phyloP scores from a whole-genome alignment of 1,284 basidiomycete species.

The Irpex sp. region DNA sequence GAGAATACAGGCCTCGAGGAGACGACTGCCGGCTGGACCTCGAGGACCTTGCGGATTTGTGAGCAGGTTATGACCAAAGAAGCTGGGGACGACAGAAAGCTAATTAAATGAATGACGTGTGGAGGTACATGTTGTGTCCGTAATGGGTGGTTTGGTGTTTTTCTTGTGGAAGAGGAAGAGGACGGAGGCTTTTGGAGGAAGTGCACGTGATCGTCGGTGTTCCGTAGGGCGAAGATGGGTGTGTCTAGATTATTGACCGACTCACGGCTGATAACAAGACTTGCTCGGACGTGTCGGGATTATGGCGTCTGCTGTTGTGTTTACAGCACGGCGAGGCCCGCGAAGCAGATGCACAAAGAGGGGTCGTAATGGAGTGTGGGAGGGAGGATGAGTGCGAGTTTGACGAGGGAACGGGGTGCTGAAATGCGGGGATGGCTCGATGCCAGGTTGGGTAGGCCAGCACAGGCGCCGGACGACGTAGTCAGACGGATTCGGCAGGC shows the following conservation, averaged over 20 bases:
- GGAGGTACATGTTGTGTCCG: no score
- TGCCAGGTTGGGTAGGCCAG: not conserved
- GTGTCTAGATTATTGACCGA: not conserved
- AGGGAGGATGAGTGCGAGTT: not conserved
- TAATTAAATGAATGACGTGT: no score
- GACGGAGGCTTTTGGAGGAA: not conserved
- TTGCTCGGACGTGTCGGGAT: not conserved
- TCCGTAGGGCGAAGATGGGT: not conserved
- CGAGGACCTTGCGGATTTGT: not conserved
- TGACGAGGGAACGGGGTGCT: not conserved
- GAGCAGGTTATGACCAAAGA: not conserved
- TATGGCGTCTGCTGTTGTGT: not conserved
- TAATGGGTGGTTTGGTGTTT: no score
- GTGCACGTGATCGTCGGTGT: not conserved
- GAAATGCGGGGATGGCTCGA: not conserved
- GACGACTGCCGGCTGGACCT: not conserved
- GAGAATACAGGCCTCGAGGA: not conserved
- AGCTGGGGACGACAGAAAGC: no score
- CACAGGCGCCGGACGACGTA: not conserved
- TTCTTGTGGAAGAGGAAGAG: no score
- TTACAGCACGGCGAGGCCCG: not conserved
- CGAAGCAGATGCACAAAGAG: not conserved
- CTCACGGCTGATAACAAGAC: not conserved
- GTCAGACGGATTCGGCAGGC: not conserved
- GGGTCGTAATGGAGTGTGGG: not conserved